Percentiles rank a stretch among this genome's conserved stretches.
These are phyloP conservation scores for Cyberlindnera americana DNA, from an alignment of 805 yeast species.

Conservation along the genomic window DNA sequence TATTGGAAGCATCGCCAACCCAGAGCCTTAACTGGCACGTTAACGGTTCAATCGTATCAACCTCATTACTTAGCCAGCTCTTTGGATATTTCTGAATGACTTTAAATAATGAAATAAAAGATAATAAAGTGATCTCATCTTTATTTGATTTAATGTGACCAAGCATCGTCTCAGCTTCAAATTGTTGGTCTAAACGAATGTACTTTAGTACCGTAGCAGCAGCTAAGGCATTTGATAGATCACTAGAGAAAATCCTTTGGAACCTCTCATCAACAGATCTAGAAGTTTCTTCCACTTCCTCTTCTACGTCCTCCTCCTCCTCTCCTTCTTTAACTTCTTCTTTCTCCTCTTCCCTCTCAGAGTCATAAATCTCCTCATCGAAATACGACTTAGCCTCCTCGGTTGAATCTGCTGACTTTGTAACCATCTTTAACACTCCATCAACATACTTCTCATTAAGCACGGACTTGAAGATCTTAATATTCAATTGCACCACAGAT, in stretches of 20 bases:
- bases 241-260: slow-evolving; percentile 21
- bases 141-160: slow-evolving; percentile 19
- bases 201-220: slow-evolving; percentile 25
- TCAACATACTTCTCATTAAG: slow-evolving; percentile 28
- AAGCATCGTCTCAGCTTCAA: slow-evolving; percentile 17
- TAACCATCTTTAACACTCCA: slow-evolving; percentile 17
- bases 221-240: slow-evolving; percentile 25
- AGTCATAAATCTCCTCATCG: slow-evolving; percentile 5
- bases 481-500: slow-evolving; percentile 28
- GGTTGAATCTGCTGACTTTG: slow-evolving; percentile 8
- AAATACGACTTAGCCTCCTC: slow-evolving; percentile 6
- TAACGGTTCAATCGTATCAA: slow-evolving; percentile 21
- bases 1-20: slow-evolving; percentile 27
- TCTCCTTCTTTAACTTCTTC: neutral
- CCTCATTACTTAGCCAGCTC: slow-evolving; percentile 21
- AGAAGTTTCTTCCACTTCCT: slow-evolving; percentile 10
- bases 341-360: slow-evolving; percentile 4
- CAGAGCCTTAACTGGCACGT: slow-evolving; percentile 27
- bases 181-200: slow-evolving; percentile 15
- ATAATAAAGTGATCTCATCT: slow-evolving; percentile 23
- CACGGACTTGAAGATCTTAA: slow-evolving; percentile 28
- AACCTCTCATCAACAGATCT: slow-evolving; percentile 16
- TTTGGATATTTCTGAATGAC: slow-evolving; percentile 26
- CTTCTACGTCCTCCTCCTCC: neutral
- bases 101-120: slow-evolving; percentile 28